A percentile compares a stretch with the other conserved stretches of the same genome.
Evolutionary conservation across 331 rosid species (phyloP).

Genomic region (Dryas integrifolia): DNA sequence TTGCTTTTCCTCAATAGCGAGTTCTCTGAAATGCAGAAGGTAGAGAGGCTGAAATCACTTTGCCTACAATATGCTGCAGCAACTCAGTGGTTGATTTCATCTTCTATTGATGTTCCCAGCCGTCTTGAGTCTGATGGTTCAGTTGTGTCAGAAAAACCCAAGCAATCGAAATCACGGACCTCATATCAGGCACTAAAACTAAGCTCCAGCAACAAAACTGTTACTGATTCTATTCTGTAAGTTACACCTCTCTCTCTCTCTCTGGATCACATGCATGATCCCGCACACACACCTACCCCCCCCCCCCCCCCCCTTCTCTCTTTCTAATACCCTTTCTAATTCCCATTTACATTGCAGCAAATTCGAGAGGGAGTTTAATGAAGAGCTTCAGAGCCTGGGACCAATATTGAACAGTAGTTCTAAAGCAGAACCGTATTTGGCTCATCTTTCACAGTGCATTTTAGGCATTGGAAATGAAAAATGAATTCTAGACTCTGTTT

Average conservation of each 20-base stretch:
- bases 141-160: slow-evolving; percentile 37
- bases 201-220: slow-evolving; percentile 50
- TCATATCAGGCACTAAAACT: slow-evolving; percentile 50
- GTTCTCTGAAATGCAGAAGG: slow-evolving; percentile 61
- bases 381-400: slow-evolving; percentile 82
- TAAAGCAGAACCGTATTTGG: slow-evolving; percentile 81
- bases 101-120: slow-evolving; percentile 54
- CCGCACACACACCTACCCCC: neutral
- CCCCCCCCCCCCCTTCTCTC: neutral
- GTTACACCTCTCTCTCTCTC: slow-evolving; percentile 20
- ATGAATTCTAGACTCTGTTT: slow-evolving; percentile 31
- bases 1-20: slow-evolving; percentile 11
- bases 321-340: neutral
- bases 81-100: slow-evolving; percentile 85
- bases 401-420: slow-evolving; percentile 71
- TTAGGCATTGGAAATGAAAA: slow-evolving; percentile 69
- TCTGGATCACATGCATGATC: neutral
- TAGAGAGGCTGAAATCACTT: slow-evolving; percentile 76
- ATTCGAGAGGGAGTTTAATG: slow-evolving; percentile 76
- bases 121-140: slow-evolving; percentile 48
- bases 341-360: slow-evolving; percentile 26
- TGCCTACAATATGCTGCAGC: slow-evolving; percentile 96
- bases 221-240: slow-evolving; percentile 78
- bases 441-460: slow-evolving; percentile 82
- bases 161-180: slow-evolving; percentile 47